Base-by-base conservation (phyloP, 257 asterid genomes). In the Rubia yunnanensis region DNA sequence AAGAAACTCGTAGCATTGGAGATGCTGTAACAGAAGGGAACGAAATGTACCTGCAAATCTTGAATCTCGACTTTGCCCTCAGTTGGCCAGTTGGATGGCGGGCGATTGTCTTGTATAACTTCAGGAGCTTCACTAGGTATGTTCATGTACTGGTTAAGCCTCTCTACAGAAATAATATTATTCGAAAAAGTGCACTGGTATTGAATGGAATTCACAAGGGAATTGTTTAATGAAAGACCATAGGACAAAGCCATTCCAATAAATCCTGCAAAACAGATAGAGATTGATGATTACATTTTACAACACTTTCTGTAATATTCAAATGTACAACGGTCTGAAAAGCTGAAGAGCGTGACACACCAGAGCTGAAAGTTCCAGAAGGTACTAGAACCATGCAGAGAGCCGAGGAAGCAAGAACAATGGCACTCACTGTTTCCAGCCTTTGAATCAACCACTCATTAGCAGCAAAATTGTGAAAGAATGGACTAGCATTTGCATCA, bases 201-300 rank as follows among this genome's bases (percentile, higher is more conserved):
- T 68, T 86, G 87, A 26, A 90, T 88, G 73, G 99, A 88, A 70
- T 78, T 81, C 60, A 86, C 94, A 3, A 94, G 85, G 58, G 96
- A 86, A 82, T 80, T 80, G 67, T 94, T 90, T 60, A 90, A 78
- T 1, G 99, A 90, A 17, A 94, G 91, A 58, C 99, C 99, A 60
- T 94, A 90, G 14, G 99, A 90, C 76, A 94, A 73, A 50, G 99
- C 97, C 99, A 94, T 86, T 77, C 99, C 99, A 65, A 90, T 90
- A 59, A 86, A 90, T 63, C 91, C 96, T 90, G 86, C 80, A 54
- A 32, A 7, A 22, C n/a, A 34, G 54, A 65, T 0, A 5, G n/a
- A n/a, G 14, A 24, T 30, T 15, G 39, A 63, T 10, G 13, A 18
- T 30, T 22, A 41, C 52, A 15, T 13, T 39, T 13, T 11, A 39